phyloP scores from a whole-genome alignment of 2,329 filamentous ascomycete species.

The Aspergillus sp. region DNA sequence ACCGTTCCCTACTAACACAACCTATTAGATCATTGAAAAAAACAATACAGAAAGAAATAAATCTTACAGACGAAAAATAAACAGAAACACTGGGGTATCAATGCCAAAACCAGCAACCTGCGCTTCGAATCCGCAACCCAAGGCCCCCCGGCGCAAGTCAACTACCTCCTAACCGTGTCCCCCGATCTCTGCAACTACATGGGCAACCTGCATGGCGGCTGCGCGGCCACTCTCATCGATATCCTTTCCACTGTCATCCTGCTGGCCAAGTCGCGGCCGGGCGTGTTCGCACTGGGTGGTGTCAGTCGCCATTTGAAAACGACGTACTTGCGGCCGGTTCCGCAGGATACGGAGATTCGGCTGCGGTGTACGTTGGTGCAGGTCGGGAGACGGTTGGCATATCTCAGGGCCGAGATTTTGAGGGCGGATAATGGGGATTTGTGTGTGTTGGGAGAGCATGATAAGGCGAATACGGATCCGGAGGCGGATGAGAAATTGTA shows the following conservation, averaged over 20 bases:
- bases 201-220: slow-evolving; percentile 87
- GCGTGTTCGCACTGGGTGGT: slow-evolving; percentile 55
- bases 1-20: neutral
- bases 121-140: slow-evolving; percentile 31
- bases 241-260: slow-evolving; percentile 54
- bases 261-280: slow-evolving; percentile 48
- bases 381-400: slow-evolving; percentile 47
- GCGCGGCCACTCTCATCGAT: slow-evolving; percentile 60
- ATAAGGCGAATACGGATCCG: slow-evolving; percentile 55
- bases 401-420: slow-evolving; percentile 49
- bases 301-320: slow-evolving; percentile 59
- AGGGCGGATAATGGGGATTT: slow-evolving; percentile 46
- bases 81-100: slow-evolving; percentile 21
- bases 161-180: slow-evolving; percentile 53
- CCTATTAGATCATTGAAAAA: neutral
- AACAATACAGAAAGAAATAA: neutral
- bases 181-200: slow-evolving; percentile 83
- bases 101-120: slow-evolving; percentile 21
- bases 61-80: slow-evolving; percentile 8
- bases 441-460: slow-evolving; percentile 54
- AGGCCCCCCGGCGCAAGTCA: slow-evolving; percentile 26
- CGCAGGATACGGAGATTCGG: slow-evolving; percentile 43
- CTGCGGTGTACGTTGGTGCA: slow-evolving; percentile 53
- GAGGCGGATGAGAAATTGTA: slow-evolving; percentile 15
- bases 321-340: slow-evolving; percentile 58